Evolutionary conservation across 2,329 filamentous ascomycete genomes (phyloP).

Genomic region (Verticillium isaacii): DNA sequence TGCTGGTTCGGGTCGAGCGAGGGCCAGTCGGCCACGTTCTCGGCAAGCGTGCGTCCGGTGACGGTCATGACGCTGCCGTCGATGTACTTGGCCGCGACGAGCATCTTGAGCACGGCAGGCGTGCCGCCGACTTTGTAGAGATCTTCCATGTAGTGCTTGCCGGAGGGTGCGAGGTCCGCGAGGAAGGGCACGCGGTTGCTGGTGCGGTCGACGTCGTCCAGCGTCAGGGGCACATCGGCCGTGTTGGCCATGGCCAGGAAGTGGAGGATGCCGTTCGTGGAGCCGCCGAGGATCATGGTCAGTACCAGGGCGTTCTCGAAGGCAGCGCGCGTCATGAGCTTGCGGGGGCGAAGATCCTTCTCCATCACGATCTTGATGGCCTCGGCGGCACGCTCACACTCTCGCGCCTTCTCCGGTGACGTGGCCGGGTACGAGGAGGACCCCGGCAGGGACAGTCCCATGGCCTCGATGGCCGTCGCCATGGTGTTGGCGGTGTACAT

Average conservation of each 20-base stretch:
- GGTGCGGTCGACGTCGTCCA: conserved; percentile 80
- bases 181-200: conserved; percentile 82
- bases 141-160: conserved; percentile 83
- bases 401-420: conserved; percentile 78
- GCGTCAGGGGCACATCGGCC: conserved; percentile 68
- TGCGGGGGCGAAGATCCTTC: conserved; percentile 73
- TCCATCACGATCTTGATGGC: conserved; percentile 78
- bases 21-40: conserved; percentile 76
- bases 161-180: conserved; percentile 78
- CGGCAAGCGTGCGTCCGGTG: conserved; percentile 76
- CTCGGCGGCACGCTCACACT: conserved; percentile 76
- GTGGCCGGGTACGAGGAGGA: conserved; percentile 79
- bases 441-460: conserved; percentile 77
- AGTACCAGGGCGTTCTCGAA: conserved; percentile 88
- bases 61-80: conserved; percentile 77
- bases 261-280: conserved; percentile 84
- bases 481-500: conserved; percentile 97
- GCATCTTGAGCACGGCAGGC: conserved; percentile 78
- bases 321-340: conserved; percentile 72
- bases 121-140: conserved; percentile 82
- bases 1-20: conserved; percentile 72
- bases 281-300: conserved; percentile 88
- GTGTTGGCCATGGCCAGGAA: conserved; percentile 87
- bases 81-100: conserved; percentile 70
- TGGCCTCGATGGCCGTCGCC: conserved; percentile 85